Evolutionary conservation across 768 basidiomycete genomes (phyloP), one percentile per base, ranked within the genome.

Genomic region (Amanita rimosa): DNA sequence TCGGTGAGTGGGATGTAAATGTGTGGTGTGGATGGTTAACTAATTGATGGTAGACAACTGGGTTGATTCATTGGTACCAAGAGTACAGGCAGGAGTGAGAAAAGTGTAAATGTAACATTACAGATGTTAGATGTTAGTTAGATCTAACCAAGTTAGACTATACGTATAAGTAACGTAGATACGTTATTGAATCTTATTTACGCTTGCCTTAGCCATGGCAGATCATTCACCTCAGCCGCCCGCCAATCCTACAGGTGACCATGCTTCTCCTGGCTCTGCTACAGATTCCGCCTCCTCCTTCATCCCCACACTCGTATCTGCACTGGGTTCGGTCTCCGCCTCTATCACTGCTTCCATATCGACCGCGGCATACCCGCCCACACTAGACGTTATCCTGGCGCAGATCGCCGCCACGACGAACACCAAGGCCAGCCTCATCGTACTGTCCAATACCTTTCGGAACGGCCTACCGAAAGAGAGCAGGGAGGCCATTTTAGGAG

Each of bases 31-130:
- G 17, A 29, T 36, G 22, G 37, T 16, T 21, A 52, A 40, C 41
- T 27, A 9, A 24, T 50, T 43, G 8, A 9, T 13, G 48, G 7
- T 57, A 93, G 87, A 99, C 95, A 1, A 90, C 92, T 2, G 94
- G 95, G 16, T 73, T 99, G 49, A 97, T 99, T 65, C 87, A 96
- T 67, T 95, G 90, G 69, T 99, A 95, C 69, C 90, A 95, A 75
- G 84, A 85, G 62, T 70, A 83, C 70, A 76, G 93, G 63, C 81
- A 81, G 62, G 83, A 88, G 68, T 85, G 51, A 63, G 43, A 31
- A 38, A 26, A n/a, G 0, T 27, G 27, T 27, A 27, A 27, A 3
- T 27, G 27, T 27, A 27, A 27, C 7, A 26, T 36, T 14, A 22
- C n/a, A n/a, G n/a, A n/a, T n/a, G n/a, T n/a, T n/a, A n/a, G n/a